Evolutionary conservation across 176 grass and related monocot genomes (phyloP).

Genomic region (Bothriochloa decipiens): DNA sequence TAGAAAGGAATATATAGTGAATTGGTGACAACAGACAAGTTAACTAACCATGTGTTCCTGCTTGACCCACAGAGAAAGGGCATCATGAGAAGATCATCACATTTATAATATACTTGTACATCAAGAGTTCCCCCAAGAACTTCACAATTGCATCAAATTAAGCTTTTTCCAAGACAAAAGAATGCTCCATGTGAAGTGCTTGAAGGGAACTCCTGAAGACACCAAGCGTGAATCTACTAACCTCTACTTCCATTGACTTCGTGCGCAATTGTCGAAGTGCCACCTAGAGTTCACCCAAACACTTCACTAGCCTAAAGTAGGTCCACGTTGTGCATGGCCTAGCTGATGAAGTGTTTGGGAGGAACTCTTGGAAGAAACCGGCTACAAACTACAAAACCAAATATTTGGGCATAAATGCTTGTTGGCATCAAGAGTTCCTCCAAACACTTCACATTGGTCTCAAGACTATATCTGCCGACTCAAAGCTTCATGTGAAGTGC

Average conservation of each 20-base stretch:
- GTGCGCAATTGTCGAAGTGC: neutral
- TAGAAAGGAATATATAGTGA: neutral
- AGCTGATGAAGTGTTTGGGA: conserved; percentile 25
- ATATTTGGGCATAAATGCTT: neutral
- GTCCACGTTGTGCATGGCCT: neutral
- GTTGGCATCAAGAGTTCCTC: conserved; percentile 17
- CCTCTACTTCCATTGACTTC: neutral
- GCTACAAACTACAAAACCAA: neutral
- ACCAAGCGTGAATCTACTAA: neutral
- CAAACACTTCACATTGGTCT: conserved; percentile 38
- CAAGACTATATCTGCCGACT: neutral
- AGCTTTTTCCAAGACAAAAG: neutral
- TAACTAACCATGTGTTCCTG: no score
- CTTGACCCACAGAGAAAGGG: no score
- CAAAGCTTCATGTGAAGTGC: neutral
- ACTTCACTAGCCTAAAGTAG: neutral
- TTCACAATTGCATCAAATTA: conserved; percentile 13
- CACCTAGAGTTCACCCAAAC: conserved; percentile 24
- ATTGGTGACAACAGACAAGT: neutral
- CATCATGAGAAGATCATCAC: neutral
- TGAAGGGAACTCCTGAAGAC: conserved; percentile 26
- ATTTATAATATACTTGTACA: neutral
- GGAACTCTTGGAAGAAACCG: neutral
- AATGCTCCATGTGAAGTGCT: conserved; percentile 22
- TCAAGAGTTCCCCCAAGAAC: conserved; percentile 37